phyloP scores from a whole-genome alignment of 768 basidiomycete genomes.

The Cyclocybe aegerita region DNA sequence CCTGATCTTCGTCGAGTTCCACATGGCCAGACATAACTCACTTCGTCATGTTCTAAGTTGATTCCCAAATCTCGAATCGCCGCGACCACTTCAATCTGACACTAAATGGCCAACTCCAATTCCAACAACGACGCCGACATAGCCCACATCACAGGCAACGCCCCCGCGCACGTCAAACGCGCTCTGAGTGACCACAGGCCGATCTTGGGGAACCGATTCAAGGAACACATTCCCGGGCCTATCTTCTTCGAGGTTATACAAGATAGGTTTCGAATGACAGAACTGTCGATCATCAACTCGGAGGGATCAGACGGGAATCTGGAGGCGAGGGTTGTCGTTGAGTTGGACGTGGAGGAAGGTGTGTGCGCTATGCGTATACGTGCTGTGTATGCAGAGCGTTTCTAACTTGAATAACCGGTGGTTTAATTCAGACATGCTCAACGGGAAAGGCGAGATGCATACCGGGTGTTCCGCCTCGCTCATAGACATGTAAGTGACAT shows the following conservation, averaged over 20 bases:
- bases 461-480: too few relatives aligned
- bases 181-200: slow-evolving; percentile 12
- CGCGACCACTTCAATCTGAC: too few relatives aligned
- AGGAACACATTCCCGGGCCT: slow-evolving; percentile 4
- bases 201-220: slow-evolving; percentile 7
- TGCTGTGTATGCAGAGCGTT: too few relatives aligned
- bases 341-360: slow-evolving; percentile 38
- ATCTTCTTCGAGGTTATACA: slow-evolving; percentile 21
- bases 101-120: too few relatives aligned
- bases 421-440: too few relatives aligned
- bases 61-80: too few relatives aligned
- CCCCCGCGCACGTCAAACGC: slow-evolving; percentile 16
- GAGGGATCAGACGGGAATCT: slow-evolving; percentile 40
- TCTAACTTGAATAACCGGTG: too few relatives aligned
- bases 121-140: slow-evolving; percentile 2
- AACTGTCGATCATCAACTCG: slow-evolving; percentile 42
- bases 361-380: neutral
- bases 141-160: slow-evolving; percentile 17
- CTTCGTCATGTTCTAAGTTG: too few relatives aligned
- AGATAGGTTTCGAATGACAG: slow-evolving; percentile 29
- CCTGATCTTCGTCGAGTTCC: too few relatives aligned
- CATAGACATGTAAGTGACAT: too few relatives aligned
- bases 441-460: too few relatives aligned
- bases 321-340: slow-evolving; percentile 47
- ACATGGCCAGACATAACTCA: too few relatives aligned